Base-by-base conservation (phyloP, 176 grass and related monocot genomes). In the Typha latifolia region DNA sequence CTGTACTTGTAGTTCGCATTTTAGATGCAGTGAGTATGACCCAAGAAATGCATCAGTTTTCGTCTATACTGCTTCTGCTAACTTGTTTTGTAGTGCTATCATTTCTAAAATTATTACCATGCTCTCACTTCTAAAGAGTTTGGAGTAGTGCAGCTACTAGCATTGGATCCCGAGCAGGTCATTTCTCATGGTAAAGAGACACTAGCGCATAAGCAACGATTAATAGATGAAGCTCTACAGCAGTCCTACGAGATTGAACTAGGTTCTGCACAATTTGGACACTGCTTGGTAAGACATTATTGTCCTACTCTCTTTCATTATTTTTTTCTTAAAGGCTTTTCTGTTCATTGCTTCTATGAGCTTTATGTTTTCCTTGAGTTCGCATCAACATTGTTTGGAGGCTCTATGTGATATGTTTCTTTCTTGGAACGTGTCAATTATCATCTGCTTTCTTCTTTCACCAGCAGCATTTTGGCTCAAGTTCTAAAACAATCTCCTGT, bases 201-300 rank as follows among this genome's bases (percentile, higher is more conserved):
- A 70, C 47, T 92, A 49, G 76, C 48, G 43, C 56, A 84, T 59
- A 87, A 92, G 72, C 93, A 97, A 68, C 77, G 63, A 66, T 68
- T 87, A 61, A 97, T 92, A 49, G 63, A 89, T 78, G 81, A 80
- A 75, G 87, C 74, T 74, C 70, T 92, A 48, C 72, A 75, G 47
- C 84, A 84, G 15, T 82, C 88, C 16, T 97, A 82, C 70, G 70
- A 84, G 84, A 92, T 97, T 80, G 59, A 82, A 50, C 32, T 97
- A 43, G 88, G 78, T 73, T 68, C 75, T 63, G 88, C 78, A 14
- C 62, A 49, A 65, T 97, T 92, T 84, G 88, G 93, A 23, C 67
- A 81, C 69, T 97, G 85, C 64, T 77, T 92, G 88, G 93, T 92
- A 96, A 77, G 78, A 48, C 12, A 47, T 16, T 34, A 47, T 34